These are phyloP conservation scores for Globisporangium canariense DNA, from an alignment of 352 stramenopile genomes.

Conservation along the genomic window DNA sequence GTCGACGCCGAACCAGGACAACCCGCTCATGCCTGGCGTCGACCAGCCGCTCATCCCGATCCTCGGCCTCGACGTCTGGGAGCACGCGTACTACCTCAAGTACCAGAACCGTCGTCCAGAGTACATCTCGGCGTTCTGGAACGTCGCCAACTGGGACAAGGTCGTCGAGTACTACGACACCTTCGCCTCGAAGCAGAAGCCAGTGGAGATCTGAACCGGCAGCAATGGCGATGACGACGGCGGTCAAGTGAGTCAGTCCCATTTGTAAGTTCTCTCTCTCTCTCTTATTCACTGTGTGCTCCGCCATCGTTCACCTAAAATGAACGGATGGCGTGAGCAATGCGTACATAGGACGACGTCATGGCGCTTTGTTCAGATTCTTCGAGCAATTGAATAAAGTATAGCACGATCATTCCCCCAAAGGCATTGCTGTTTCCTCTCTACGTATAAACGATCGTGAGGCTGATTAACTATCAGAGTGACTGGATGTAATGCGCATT, in stretches of 20 bases:
- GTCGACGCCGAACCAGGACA: constrained; percentile 95
- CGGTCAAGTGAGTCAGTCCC: constrained; percentile 11
- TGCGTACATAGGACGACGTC: neutral
- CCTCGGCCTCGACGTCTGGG: constrained; percentile 94
- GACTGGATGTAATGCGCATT: neutral
- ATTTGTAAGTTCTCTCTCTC: constrained; percentile 19
- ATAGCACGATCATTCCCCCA: neutral
- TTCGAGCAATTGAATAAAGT: constrained; percentile 13
- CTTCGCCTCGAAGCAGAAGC: constrained; percentile 81
- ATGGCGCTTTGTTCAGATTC: constrained; percentile 2
- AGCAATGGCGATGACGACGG: neutral
- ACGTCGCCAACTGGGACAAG: constrained; percentile 95
- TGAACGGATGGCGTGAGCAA: too few relatives aligned
- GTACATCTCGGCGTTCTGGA: constrained; percentile 98
- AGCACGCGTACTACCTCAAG: constrained; percentile 96
- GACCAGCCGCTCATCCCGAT: constrained; percentile 89
- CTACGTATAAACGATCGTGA: too few relatives aligned
- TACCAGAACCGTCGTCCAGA: constrained; percentile 96
- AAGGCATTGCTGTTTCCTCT: neutral
- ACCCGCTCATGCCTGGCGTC: constrained; percentile 81
- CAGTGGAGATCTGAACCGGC: constrained; percentile 78
- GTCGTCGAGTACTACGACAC: constrained; percentile 91
- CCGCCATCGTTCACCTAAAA: neutral
- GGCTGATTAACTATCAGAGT: too few relatives aligned
- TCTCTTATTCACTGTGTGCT: neutral